Percentiles rank a stretch among this genome's conserved stretches.
Evolutionary conservation across 768 basidiomycete species (phyloP).

Genomic region (Boletus sensibilis): DNA sequence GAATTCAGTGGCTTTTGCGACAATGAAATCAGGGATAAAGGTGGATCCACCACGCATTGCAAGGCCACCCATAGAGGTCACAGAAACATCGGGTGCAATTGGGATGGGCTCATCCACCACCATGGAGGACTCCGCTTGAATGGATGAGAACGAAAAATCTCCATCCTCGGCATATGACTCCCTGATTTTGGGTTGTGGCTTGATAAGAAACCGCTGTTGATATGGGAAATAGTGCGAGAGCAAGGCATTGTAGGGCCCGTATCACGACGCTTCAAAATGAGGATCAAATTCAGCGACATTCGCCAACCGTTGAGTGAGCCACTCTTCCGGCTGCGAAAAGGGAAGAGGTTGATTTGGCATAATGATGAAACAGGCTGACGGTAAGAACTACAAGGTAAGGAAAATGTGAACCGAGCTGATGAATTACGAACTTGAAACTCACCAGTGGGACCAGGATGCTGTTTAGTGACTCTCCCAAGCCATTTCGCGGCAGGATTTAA

Average conservation of each 20-base stretch:
- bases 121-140: background rate
- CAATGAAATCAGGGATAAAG: background rate
- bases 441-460: too few relatives aligned
- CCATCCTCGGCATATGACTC: background rate
- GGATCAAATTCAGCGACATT: background rate
- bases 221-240: constrained; percentile 2
- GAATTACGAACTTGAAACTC: too few relatives aligned
- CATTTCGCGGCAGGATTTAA: too few relatives aligned
- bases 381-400: too few relatives aligned
- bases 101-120: background rate
- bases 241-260: background rate
- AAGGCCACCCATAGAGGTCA: background rate
- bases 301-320: background rate
- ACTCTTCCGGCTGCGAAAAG: background rate
- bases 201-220: constrained; percentile 1
- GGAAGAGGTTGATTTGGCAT: background rate
- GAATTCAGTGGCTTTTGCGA: background rate
- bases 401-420: too few relatives aligned
- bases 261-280: background rate
- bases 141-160: background rate
- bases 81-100: background rate
- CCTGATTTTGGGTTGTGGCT: background rate
- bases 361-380: too few relatives aligned
- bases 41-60: background rate
- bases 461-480: too few relatives aligned